These are phyloP conservation scores for Leccinum uliginosum DNA, from an alignment of 768 basidiomycete genomes.

Conservation along the genomic window DNA sequence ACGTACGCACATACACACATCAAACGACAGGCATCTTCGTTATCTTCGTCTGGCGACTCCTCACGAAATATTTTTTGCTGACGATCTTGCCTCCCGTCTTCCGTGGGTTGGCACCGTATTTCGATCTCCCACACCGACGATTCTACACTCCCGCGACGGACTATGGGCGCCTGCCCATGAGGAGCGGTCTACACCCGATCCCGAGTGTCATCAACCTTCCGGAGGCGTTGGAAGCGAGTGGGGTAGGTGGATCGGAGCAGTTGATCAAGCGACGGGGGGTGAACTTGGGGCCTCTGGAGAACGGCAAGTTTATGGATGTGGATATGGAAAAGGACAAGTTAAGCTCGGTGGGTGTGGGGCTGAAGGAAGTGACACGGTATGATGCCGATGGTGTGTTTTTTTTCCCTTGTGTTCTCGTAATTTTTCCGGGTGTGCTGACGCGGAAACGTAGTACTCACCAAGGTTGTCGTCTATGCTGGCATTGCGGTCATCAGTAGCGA, in stretches of 20 bases:
- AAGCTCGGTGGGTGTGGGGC: background rate
- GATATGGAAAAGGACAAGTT: conserved; percentile 36
- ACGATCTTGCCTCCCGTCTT: conserved; percentile 78
- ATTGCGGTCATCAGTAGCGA: conserved; percentile 70
- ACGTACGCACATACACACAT: background rate
- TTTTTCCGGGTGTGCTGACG: conserved; percentile 2
- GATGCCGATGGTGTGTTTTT: conserved; percentile 78
- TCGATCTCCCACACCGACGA: conserved; percentile 74
- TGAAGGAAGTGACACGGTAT: conserved; percentile 57
- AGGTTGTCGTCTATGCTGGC: conserved; percentile 85
- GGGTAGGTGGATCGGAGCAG: conserved; percentile 35
- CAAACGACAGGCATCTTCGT: conserved; percentile 54
- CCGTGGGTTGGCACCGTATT: conserved; percentile 63
- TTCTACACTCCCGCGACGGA: conserved; percentile 93
- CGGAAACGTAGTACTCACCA: conserved; percentile 65
- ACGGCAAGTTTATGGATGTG: conserved; percentile 19
- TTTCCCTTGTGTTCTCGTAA: background rate
- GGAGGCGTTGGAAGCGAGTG: conserved; percentile 34
- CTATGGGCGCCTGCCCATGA: conserved; percentile 65
- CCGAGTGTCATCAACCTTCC: conserved; percentile 86
- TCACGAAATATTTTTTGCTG: conserved; percentile 76
- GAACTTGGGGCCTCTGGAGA: conserved; percentile 15
- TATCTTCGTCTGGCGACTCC: conserved; percentile 85
- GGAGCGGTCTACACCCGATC: conserved; percentile 60
- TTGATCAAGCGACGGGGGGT: conserved; percentile 29